Base-by-base conservation (phyloP, 164 flowering plant genomes). In the Aristolochia contorta region DNA sequence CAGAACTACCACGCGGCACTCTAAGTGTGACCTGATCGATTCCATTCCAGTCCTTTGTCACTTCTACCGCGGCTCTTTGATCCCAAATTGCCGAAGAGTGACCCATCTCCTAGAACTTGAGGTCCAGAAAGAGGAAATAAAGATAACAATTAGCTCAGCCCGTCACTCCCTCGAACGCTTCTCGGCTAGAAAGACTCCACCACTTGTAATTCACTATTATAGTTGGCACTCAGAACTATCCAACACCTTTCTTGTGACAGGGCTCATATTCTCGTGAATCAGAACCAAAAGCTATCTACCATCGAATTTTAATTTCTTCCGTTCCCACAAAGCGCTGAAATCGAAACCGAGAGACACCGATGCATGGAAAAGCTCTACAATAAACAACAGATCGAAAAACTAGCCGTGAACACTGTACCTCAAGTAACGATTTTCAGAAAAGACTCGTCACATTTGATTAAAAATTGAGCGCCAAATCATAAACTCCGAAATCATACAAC, bases 11-110 rank as follows among this genome's bases (percentile, higher is more conserved):
- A 7, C 72, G 84, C 16, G 91, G 88, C 60, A 71, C 79, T 58
- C 91, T 73, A 61, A 92, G 86, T 25, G 78, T 74, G 22, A 92
- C 79, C 58, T 84, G 96, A 62, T 80, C 86, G 23, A 82, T 81
- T 49, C 98, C 98, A 79, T 89, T 89, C 84, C 87, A 81, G 65
- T 92, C 96, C 68, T 81, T 89, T 1, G 85, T 54, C 15, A 79
- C 66, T 69, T 89, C 94, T 60, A 67, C 57, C n/a, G 95, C 80
- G 19, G 79, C 83, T 61, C 65, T 77, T 50, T 66, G 67, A 72
- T 86, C 96, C 85, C 89, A 86, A 53, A 82, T 82, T 2, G 84
- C 82, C 13, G 82, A 84, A 25, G 84, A 71, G 74, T 83, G 96
- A 58, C 88, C 93, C 98, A 92, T 92, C 59, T 67, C n/a, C 69